Evolutionary conservation across 2,329 filamentous ascomycete species (phyloP).

Genomic region (Nemania sp.): DNA sequence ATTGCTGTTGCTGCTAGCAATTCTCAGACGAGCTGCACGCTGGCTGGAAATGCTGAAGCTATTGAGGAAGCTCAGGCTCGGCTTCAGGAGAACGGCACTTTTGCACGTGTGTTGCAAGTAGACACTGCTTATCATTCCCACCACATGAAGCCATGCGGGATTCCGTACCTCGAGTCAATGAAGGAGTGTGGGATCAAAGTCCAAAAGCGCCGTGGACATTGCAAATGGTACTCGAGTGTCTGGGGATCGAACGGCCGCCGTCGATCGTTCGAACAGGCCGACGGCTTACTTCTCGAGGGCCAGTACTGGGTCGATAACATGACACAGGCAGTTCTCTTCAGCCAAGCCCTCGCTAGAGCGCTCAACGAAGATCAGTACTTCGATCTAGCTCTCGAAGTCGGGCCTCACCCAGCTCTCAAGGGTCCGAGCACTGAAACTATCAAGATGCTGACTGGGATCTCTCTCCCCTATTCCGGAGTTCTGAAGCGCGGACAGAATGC

Average conservation of each 20-base stretch:
- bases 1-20: slow-evolving; percentile 39
- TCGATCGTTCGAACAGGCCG: not conserved
- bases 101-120: slow-evolving; percentile 38
- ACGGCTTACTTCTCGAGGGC: not conserved
- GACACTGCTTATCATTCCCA: slow-evolving; percentile 46
- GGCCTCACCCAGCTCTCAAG: slow-evolving; percentile 9
- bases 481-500: not conserved
- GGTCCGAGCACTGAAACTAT: slow-evolving; percentile 1
- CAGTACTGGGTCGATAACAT: slow-evolving; percentile 11
- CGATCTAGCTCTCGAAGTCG: slow-evolving; percentile 12
- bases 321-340: slow-evolving; percentile 11
- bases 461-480: not conserved
- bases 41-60: not conserved
- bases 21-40: slow-evolving; percentile 40
- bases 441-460: not conserved
- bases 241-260: not conserved
- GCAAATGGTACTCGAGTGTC: slow-evolving; percentile 27
- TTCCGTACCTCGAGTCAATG: not conserved
- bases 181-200: not conserved
- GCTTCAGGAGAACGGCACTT: slow-evolving; percentile 20
- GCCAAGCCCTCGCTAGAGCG: not conserved
- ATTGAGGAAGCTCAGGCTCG: slow-evolving; percentile 4
- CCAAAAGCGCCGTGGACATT: not conserved
- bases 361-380: not conserved
- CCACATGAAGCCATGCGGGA: slow-evolving; percentile 38